Evolutionary conservation across 495 filamentous ascomycete species (phyloP).

Genomic region (Talaromyces proteolyticus): DNA sequence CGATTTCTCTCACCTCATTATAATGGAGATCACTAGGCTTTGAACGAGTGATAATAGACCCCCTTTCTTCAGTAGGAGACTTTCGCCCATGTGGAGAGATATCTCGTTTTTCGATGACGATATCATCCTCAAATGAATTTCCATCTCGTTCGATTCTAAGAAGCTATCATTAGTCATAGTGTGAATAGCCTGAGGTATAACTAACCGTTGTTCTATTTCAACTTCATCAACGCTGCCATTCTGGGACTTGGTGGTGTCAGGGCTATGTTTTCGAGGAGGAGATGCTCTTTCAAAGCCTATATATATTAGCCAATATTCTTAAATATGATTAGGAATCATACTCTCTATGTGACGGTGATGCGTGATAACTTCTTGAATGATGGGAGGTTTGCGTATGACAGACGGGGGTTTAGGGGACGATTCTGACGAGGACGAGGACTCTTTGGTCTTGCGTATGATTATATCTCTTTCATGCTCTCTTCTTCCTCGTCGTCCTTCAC

Average conservation of each 20-base stretch:
- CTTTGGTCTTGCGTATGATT: not conserved
- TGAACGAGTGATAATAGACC: constrained; percentile 6
- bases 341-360: constrained; percentile 87
- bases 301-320: constrained; percentile 6
- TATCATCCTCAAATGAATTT: constrained; percentile 48
- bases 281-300: constrained; percentile 19
- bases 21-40: constrained; percentile 5
- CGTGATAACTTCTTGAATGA: constrained; percentile 76
- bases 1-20: not conserved
- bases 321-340: constrained; percentile 2
- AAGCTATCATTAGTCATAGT: not conserved
- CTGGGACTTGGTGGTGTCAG: constrained; percentile 20
- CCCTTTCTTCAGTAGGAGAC: not conserved
- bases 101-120: constrained; percentile 41
- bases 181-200: too few species aligned
- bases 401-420: constrained; percentile 42
- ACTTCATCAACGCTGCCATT: constrained; percentile 38
- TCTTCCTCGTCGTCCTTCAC: constrained; percentile 10
- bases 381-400: constrained; percentile 59
- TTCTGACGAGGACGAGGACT: constrained; percentile 10
- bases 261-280: constrained; percentile 30
- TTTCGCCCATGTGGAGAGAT: not conserved
- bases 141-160: constrained; percentile 17
- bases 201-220: constrained; percentile 41
- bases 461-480: constrained; percentile 13